Percentiles rank a stretch among this genome's conserved stretches.
phyloP scores from a whole-genome alignment of 768 basidiomycete species.

The Russula sp. region DNA sequence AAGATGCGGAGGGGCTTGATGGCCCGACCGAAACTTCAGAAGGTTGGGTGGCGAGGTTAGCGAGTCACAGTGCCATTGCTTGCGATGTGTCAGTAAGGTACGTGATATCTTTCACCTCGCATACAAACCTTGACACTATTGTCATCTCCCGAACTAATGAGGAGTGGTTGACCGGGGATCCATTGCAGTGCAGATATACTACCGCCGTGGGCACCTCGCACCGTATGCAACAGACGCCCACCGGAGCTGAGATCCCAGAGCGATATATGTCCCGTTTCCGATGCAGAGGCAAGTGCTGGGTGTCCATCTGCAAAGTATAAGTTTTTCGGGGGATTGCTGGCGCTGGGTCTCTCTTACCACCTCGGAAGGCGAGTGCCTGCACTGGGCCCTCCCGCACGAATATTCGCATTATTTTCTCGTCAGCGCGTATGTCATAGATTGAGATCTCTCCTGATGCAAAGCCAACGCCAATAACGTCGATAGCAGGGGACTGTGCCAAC shows the following conservation, averaged over 20 bases:
- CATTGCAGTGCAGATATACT: slow-evolving; percentile 79
- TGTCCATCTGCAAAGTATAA: slow-evolving; percentile 57
- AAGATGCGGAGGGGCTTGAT: slow-evolving; percentile 82
- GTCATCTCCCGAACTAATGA: slow-evolving; percentile 87
- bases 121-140: slow-evolving; percentile 83
- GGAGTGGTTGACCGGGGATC: slow-evolving; percentile 86
- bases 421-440: slow-evolving; percentile 84
- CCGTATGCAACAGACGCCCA: slow-evolving; percentile 75
- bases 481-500: slow-evolving; percentile 85
- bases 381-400: slow-evolving; percentile 85
- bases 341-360: slow-evolving; percentile 41
- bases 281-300: slow-evolving; percentile 81
- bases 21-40: slow-evolving; percentile 88
- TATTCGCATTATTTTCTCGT: slow-evolving; percentile 83
- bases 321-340: not conserved
- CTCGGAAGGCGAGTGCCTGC: slow-evolving; percentile 74
- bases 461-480: slow-evolving; percentile 93
- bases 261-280: slow-evolving; percentile 81
- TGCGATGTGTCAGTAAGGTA: not conserved
- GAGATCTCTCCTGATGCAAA: slow-evolving; percentile 82
- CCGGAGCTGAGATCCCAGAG: slow-evolving; percentile 87
- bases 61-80: slow-evolving; percentile 99
- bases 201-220: slow-evolving; percentile 85
- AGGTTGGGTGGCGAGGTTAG: slow-evolving; percentile 79
- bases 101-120: not conserved